Conservation (phyloP, 2,329 filamentous ascomycete species). For the Neocatenulostroma microsporum region DNA sequence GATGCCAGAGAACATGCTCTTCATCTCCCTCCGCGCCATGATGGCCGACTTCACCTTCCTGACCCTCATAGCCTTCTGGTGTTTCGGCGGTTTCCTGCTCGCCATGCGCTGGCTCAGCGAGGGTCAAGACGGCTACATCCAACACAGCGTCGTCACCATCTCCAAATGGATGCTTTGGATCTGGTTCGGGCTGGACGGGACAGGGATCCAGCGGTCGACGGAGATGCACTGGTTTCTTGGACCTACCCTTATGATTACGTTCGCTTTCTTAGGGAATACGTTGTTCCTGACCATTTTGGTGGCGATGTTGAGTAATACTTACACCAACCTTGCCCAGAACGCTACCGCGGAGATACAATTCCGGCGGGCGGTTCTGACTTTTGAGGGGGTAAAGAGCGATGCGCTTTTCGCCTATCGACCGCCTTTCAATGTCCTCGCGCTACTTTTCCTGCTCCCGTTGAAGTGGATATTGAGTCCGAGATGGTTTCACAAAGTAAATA, state of each 20-base stretch:
- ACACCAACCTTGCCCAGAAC: slow-evolving; percentile 67
- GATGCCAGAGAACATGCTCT: slow-evolving; percentile 75
- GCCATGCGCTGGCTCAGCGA: slow-evolving; percentile 71
- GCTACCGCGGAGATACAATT: slow-evolving; percentile 79
- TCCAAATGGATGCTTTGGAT: slow-evolving; percentile 91
- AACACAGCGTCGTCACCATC: slow-evolving; percentile 53
- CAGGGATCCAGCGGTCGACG: slow-evolving; percentile 48
- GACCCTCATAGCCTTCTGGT: slow-evolving; percentile 69
- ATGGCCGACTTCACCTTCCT: slow-evolving; percentile 77
- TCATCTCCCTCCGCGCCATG: slow-evolving; percentile 74
- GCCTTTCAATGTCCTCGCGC: slow-evolving; percentile 73
- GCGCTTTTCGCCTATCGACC: slow-evolving; percentile 76
- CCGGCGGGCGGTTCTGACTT: slow-evolving; percentile 68
- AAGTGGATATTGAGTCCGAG: slow-evolving; percentile 70
- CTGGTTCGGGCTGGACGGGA: slow-evolving; percentile 78
- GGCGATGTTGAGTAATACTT: slow-evolving; percentile 78
- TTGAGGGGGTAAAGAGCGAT: slow-evolving; percentile 79
- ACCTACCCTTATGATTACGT: slow-evolving; percentile 71
- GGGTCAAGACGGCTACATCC: slow-evolving; percentile 37
- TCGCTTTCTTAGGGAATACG: slow-evolving; percentile 79
- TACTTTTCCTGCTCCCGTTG: slow-evolving; percentile 65
- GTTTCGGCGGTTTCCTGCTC: slow-evolving; percentile 72
- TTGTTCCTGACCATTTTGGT: slow-evolving; percentile 84
- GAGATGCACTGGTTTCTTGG: slow-evolving; percentile 75
- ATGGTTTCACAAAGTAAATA: slow-evolving; percentile 88